Evolutionary conservation across 2,329 filamentous ascomycete species (phyloP), one percentile per base, ranked within the genome.

Genomic region (Dactylellina haptotyla): DNA sequence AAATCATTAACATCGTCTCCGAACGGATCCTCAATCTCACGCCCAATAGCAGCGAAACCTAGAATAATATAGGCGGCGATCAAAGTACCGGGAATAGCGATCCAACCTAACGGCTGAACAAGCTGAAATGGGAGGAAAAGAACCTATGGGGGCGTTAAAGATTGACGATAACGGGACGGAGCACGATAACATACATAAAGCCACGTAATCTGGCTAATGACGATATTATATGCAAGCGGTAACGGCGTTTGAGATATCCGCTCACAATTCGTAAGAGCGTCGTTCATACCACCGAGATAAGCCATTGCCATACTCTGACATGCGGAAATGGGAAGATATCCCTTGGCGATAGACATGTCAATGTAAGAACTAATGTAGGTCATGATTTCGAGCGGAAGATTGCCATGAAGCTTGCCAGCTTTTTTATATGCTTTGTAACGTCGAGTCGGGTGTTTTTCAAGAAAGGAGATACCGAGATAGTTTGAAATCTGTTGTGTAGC

Each of bases 191-290:
- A 50, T 28, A 95, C 88, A 81, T 95, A 96, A 54, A 93, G 86
- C 87, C 90, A 93, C 28, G 92, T 92, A 79, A 95, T 94, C 80
- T 96, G 92, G n/a, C 89, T 88, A 79, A 95, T 93, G 77, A 91
- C 87, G 77, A 96, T 95, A 76, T 87, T 88, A 82, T 95, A 95
- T 45, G 91, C 92, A 62, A 92, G 86, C 1, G 92, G 92, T 0
- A 96, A 85, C 0, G 92, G 92, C 0, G 92, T 89, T 78, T 95
- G 91, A 45, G 88, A 88, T 67, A 89, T 88, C 12, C 62, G 39
- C 16, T 65, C 62, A n/a, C 62, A 65, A 20, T 65, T 65, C 1
- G 62, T 87, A 86, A 77, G 92, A 83, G 89, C 86, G 76, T 96
- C 92, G 78, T 90, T 91, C 59, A 95, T 82, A 3, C 85, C 80